A percentile compares a stretch with the other conserved stretches of the same genome.
These are phyloP conservation scores for Xylariaceae sp. DNA, from an alignment of 2,329 filamentous ascomycete species.

Conservation along the genomic window DNA sequence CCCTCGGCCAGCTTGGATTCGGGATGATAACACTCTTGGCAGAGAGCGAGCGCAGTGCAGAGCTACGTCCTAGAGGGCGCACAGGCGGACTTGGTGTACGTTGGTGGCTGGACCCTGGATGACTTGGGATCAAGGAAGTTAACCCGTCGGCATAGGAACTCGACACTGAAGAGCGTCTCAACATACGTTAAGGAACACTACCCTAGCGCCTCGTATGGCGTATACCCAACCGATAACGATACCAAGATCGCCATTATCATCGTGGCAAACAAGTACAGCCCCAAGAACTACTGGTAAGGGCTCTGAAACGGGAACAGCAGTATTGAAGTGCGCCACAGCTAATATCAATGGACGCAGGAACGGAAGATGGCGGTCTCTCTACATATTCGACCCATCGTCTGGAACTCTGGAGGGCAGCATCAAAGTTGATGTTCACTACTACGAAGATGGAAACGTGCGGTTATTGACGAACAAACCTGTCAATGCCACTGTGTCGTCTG, in stretches of 20 bases:
- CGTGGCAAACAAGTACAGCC: constrained; percentile 94
- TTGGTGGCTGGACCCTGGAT: constrained; percentile 5
- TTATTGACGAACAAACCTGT: constrained; percentile 82
- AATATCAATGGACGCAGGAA: too few species aligned
- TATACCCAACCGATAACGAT: constrained; percentile 74
- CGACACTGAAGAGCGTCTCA: constrained; percentile 70
- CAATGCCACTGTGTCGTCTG: constrained; percentile 53
- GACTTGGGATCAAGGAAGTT: constrained; percentile 14
- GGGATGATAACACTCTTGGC: constrained; percentile 12
- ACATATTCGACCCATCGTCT: constrained; percentile 69
- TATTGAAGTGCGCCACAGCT: too few species aligned
- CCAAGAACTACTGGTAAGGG: constrained; percentile 94
- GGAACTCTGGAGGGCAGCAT: constrained; percentile 69
- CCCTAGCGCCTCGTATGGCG: constrained; percentile 71
- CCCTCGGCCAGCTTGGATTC: background rate
- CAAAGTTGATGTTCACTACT: constrained; percentile 97
- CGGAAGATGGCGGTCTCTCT: constrained; percentile 89
- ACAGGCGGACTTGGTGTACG: constrained; percentile 75
- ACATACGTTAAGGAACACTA: constrained; percentile 85
- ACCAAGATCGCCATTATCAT: constrained; percentile 73
- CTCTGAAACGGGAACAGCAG: too few species aligned
- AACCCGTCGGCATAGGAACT: constrained; percentile 56
- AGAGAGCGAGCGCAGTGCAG: constrained; percentile 80
- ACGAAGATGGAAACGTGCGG: constrained; percentile 97
- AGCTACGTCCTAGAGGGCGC: constrained; percentile 71